Evolutionary conservation across 768 basidiomycete genomes (phyloP).

Genomic region (Royoungia palumana): DNA sequence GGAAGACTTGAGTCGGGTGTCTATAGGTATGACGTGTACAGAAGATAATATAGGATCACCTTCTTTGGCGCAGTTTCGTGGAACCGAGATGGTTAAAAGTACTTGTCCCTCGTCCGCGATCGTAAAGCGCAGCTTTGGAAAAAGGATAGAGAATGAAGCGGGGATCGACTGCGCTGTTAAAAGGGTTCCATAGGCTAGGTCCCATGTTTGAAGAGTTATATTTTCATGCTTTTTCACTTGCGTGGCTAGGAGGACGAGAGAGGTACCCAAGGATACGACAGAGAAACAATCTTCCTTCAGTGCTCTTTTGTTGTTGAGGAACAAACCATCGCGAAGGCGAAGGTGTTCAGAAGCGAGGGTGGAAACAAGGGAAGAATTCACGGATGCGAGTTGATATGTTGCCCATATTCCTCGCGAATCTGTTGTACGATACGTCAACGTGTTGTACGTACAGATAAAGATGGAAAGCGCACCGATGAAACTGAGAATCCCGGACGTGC

Average conservation of each 20-base stretch:
- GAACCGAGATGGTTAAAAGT: slow-evolving; percentile 48
- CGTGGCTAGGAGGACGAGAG: slow-evolving; percentile 54
- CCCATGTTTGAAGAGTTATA: slow-evolving; percentile 61
- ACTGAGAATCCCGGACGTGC: slow-evolving; percentile 46
- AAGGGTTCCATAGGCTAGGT: slow-evolving; percentile 63
- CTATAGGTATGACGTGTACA: slow-evolving; percentile 58
- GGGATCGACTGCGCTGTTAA: slow-evolving; percentile 52
- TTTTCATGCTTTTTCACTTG: slow-evolving; percentile 34
- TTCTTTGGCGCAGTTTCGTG: slow-evolving; percentile 9
- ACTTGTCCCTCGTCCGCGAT: slow-evolving; percentile 45
- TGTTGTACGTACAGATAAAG: neutral
- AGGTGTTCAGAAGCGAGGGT: slow-evolving; percentile 23
- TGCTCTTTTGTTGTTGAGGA: slow-evolving; percentile 6
- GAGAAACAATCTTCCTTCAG: slow-evolving; percentile 27
- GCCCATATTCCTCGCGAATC: slow-evolving; percentile 45
- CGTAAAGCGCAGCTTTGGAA: slow-evolving; percentile 28
- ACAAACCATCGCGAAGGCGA: slow-evolving; percentile 20
- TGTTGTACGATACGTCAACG: slow-evolving; percentile 20
- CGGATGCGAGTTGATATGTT: slow-evolving; percentile 31
- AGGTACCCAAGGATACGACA: slow-evolving; percentile 51
- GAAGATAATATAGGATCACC: slow-evolving; percentile 40
- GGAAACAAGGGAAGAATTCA: slow-evolving; percentile 23
- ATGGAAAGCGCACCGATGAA: slow-evolving; percentile 43
- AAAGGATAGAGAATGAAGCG: slow-evolving; percentile 42
- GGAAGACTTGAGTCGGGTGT: slow-evolving; percentile 51